These are phyloP conservation scores for Ogataea saltuana DNA, from an alignment of 805 yeast genomes.

Conservation along the genomic window DNA sequence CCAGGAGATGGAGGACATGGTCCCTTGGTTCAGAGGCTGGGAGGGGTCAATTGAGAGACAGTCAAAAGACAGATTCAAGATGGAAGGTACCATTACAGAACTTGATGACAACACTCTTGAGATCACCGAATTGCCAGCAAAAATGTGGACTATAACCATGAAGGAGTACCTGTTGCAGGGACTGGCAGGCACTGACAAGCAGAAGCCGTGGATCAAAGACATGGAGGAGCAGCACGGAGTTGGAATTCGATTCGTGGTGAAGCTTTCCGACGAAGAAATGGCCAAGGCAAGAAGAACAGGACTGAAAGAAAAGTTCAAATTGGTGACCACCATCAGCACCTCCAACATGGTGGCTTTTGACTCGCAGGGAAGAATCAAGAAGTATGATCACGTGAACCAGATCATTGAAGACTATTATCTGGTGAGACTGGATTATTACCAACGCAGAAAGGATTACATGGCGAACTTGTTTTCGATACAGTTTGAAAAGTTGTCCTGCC, in stretches of 20 bases:
- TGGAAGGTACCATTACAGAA: constrained; percentile 80
- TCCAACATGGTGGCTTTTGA: constrained; percentile 97
- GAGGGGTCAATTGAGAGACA: constrained; percentile 71
- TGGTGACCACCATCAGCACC: constrained; percentile 64
- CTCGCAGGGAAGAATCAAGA: constrained; percentile 81
- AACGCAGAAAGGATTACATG: constrained; percentile 82
- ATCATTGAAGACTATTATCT: constrained; percentile 82
- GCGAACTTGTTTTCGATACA: constrained; percentile 69
- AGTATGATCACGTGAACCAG: constrained; percentile 72
- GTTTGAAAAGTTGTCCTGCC: constrained; percentile 71
- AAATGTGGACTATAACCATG: constrained; percentile 88
- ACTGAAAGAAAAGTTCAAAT: constrained; percentile 78
- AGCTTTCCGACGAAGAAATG: constrained; percentile 80
- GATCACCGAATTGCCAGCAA: constrained; percentile 90
- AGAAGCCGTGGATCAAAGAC: constrained; percentile 85
- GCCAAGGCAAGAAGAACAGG: constrained; percentile 72
- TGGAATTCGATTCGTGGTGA: constrained; percentile 76
- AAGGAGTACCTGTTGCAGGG: constrained; percentile 81
- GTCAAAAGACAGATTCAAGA: constrained; percentile 67
- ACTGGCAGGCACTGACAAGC: constrained; percentile 72
- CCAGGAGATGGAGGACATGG: constrained; percentile 69
- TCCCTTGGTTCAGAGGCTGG: constrained; percentile 98
- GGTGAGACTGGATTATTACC: constrained; percentile 86
- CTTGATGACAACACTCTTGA: constrained; percentile 77
- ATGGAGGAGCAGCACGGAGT: constrained; percentile 91